Evolutionary conservation across 1,139 yeast genomes (phyloP).

Genomic region (Yamadazyma trypodendri): DNA sequence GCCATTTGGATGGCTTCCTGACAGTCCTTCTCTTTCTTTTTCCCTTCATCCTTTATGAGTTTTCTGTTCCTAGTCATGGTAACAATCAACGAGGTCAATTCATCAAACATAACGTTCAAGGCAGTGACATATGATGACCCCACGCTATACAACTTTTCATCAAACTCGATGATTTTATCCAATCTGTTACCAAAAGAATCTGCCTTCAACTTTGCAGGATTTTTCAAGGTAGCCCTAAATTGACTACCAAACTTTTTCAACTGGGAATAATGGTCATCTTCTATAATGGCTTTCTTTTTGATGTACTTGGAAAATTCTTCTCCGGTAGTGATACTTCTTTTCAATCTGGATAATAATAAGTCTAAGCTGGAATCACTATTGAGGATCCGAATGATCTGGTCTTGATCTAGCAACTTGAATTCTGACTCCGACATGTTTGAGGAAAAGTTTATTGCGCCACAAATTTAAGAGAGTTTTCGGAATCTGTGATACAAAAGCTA

Average conservation of each 20-base stretch:
- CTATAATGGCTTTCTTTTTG: conserved; percentile 74
- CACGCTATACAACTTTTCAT: conserved; percentile 72
- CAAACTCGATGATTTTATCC: conserved; percentile 70
- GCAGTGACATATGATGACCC: conserved; percentile 78
- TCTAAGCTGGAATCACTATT: conserved; percentile 52
- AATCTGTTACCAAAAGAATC: conserved; percentile 72
- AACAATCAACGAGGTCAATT: conserved; percentile 67
- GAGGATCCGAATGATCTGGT: conserved; percentile 29
- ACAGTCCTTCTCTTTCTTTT: conserved; percentile 79
- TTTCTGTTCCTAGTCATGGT: conserved; percentile 74
- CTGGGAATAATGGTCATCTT: conserved; percentile 76
- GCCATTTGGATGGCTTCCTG: conserved; percentile 78
- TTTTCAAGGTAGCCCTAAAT: conserved; percentile 53
- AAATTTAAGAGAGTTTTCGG: no score
- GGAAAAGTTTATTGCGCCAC: no score
- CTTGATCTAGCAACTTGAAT: conserved; percentile 25
- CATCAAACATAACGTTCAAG: conserved; percentile 82
- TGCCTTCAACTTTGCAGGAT: conserved; percentile 48
- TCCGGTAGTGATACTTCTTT: conserved; percentile 76
- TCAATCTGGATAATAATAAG: conserved; percentile 66
- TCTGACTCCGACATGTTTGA: conserved; percentile 14
- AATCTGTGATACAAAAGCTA: not conserved
- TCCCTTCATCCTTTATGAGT: conserved; percentile 74
- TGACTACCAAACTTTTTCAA: conserved; percentile 63
- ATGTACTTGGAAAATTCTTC: conserved; percentile 82